Base-by-base conservation (phyloP, 1,284 basidiomycete species). In the Gomphus bonarii region DNA sequence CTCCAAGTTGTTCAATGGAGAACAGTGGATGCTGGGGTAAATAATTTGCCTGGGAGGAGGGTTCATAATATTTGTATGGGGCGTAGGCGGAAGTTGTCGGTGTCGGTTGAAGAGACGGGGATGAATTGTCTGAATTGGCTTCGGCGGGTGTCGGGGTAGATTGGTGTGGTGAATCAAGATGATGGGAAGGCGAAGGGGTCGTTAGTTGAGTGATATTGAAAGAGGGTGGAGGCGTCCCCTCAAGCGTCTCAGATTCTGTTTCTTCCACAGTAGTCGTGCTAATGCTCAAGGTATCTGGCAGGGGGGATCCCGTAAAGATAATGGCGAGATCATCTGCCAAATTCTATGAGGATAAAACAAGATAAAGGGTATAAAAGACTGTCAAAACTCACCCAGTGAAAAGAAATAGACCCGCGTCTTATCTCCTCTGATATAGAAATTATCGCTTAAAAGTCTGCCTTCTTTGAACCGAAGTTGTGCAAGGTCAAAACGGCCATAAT, bases 321-420 rank as follows among this genome's bases (percentile, higher is more conserved):
- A 82, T 68, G 0, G 87, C 80, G 0, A 97, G 72, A 68, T 97
- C 91, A 64, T 94, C 91, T 91, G 50, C 20, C 44, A 40, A 22
- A 50, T 20, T 12, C 12, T 51, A 33, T 53, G 31, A n/a, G n/a
- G n/a, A n/a, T n/a, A n/a, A n/a, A n/a, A n/a, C n/a, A 49, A n/a
- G 10, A 38, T 8, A 20, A 10, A 20, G n/a, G 16, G 36, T 31
- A 43, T 42, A n/a, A 59, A 50, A 20, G 47, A 49, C 14, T 31
- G 16, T 14, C 30, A 28, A 16, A 0, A 66, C 76, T 48, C 62
- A 88, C 91, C 89, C 18, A 88, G 69, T 61, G 90, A 88, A 65
- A 97, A 97, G 69, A 97, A 97, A 69, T 97, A 97, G 0, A 97
- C 95, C 36, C 97, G 77, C 0, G 95, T 99, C 62, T 95, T 95